Evolutionary conservation across 371 early-diverging fungal species (phyloP).

Genomic region (Globomyces sp.): DNA sequence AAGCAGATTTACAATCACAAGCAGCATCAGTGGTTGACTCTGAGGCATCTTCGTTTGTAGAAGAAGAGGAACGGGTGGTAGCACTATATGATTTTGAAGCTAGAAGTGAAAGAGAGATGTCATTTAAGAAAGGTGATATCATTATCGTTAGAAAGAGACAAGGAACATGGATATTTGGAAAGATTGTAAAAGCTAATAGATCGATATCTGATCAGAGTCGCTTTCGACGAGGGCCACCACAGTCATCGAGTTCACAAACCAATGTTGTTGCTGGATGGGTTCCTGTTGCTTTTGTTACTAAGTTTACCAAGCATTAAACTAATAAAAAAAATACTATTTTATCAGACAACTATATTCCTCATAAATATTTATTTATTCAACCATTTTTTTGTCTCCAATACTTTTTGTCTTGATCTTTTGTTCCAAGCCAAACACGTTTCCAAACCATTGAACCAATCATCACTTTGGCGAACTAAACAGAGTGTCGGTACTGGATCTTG

Average conservation of each 20-base stretch:
- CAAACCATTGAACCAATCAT: slow-evolving; percentile 45
- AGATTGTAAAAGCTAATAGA: slow-evolving; percentile 3
- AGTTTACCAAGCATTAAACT: background rate
- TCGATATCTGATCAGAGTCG: background rate
- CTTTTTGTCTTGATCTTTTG: slow-evolving; percentile 41
- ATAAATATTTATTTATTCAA: no score
- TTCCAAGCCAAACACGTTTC: slow-evolving; percentile 45
- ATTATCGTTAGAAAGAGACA: slow-evolving; percentile 15
- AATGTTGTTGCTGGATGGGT: background rate
- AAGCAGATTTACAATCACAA: background rate
- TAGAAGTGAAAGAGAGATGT: slow-evolving; percentile 16
- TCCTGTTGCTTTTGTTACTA: slow-evolving; percentile 12
- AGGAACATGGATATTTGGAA: slow-evolving; percentile 22
- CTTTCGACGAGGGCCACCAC: slow-evolving; percentile 3
- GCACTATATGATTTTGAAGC: slow-evolving; percentile 15
- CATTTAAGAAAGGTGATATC: slow-evolving; percentile 12
- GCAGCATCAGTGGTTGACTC: slow-evolving; percentile 9
- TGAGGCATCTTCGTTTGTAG: background rate
- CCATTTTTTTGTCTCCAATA: slow-evolving; percentile 14
- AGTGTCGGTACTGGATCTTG: slow-evolving; percentile 85
- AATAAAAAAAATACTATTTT: background rate
- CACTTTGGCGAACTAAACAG: slow-evolving; percentile 49
- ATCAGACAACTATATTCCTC: slow-evolving; percentile 3
- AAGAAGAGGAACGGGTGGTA: slow-evolving; percentile 9
- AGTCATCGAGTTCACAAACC: background rate